A percentile compares a stretch with the other conserved stretches of the same genome.
Evolutionary conservation across 2,329 filamentous ascomycete species (phyloP).

Genomic region (Penicillium brevicompactum): DNA sequence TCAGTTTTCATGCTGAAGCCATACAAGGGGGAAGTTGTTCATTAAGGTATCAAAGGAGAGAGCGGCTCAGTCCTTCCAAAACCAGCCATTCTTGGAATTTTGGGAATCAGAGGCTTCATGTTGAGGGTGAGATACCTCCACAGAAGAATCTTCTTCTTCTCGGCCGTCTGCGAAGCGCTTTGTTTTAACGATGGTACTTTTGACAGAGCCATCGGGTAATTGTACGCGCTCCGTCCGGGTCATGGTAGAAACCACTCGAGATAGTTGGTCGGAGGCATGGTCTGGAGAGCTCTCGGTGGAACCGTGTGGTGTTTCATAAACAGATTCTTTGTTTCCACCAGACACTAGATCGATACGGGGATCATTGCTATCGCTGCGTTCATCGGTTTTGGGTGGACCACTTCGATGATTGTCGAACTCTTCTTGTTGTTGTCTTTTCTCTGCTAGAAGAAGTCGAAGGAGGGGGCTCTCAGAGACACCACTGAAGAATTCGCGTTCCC

Average conservation of each 20-base stretch:
- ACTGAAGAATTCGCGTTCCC: slow-evolving; percentile 33
- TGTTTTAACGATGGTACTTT: slow-evolving; percentile 60
- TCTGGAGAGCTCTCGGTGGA: background rate
- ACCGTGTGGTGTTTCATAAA: slow-evolving; percentile 20
- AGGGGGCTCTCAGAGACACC: slow-evolving; percentile 37
- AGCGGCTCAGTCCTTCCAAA: slow-evolving; percentile 37
- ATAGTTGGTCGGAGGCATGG: slow-evolving; percentile 8
- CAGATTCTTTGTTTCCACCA: slow-evolving; percentile 26
- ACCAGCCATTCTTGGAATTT: slow-evolving; percentile 35
- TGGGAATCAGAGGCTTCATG: slow-evolving; percentile 9
- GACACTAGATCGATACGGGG: slow-evolving; percentile 33
- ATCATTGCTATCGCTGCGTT: slow-evolving; percentile 24
- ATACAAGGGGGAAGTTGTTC: slow-evolving; percentile 2
- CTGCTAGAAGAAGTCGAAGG: slow-evolving; percentile 38
- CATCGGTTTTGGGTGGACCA: slow-evolving; percentile 2
- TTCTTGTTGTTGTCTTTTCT: slow-evolving; percentile 27
- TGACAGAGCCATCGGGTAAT: slow-evolving; percentile 59
- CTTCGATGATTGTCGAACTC: slow-evolving; percentile 19
- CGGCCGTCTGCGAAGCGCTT: slow-evolving; percentile 62
- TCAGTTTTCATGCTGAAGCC: slow-evolving; percentile 1
- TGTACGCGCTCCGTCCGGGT: slow-evolving; percentile 60
- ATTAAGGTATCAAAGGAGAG: background rate
- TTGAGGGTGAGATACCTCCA: slow-evolving; percentile 42
- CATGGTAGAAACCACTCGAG: slow-evolving; percentile 55
- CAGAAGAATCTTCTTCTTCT: slow-evolving; percentile 60